A percentile compares a stretch with the other conserved stretches of the same genome.
Evolutionary conservation across 208 protist species (phyloP).

Genomic region (Leishmania tarentolae): DNA sequence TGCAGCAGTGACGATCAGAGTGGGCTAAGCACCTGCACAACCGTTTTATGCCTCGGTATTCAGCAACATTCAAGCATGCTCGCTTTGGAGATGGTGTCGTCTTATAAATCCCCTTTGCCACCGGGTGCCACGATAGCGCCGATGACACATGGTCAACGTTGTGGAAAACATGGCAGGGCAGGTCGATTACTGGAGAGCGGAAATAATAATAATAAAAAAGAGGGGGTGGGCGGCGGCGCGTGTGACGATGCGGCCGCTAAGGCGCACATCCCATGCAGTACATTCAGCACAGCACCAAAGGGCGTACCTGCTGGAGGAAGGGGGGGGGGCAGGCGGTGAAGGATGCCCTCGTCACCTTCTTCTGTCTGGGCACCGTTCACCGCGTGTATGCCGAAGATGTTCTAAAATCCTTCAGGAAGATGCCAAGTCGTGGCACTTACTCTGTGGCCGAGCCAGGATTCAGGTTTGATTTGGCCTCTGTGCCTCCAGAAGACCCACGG

Average conservation of each 20-base stretch:
- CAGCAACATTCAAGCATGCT: not conserved
- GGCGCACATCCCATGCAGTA: not conserved
- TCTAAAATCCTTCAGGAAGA: not conserved
- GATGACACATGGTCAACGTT: conserved; percentile 6
- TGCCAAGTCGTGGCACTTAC: not conserved
- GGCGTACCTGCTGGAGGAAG: not conserved
- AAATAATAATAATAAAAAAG: too few relatives aligned
- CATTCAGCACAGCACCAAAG: not conserved
- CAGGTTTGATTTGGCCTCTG: not conserved
- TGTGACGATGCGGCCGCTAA: not conserved
- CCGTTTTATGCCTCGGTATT: not conserved
- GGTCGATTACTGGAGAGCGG: not conserved
- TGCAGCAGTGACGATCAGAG: not conserved
- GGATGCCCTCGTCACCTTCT: conserved; percentile 1
- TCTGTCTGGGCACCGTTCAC: not conserved
- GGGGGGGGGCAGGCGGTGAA: conserved; percentile 7
- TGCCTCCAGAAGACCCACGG: not conserved
- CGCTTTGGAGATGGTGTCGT: not conserved
- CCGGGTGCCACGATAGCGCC: not conserved
- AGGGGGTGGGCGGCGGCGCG: not conserved
- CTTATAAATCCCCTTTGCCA: not conserved
- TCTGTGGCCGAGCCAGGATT: not conserved
- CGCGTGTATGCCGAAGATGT: not conserved
- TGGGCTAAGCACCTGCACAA: not conserved
- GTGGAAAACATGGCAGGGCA: not conserved